phyloP scores from a whole-genome alignment of 2,329 filamentous ascomycete species.

The Diaporthe batatas region DNA sequence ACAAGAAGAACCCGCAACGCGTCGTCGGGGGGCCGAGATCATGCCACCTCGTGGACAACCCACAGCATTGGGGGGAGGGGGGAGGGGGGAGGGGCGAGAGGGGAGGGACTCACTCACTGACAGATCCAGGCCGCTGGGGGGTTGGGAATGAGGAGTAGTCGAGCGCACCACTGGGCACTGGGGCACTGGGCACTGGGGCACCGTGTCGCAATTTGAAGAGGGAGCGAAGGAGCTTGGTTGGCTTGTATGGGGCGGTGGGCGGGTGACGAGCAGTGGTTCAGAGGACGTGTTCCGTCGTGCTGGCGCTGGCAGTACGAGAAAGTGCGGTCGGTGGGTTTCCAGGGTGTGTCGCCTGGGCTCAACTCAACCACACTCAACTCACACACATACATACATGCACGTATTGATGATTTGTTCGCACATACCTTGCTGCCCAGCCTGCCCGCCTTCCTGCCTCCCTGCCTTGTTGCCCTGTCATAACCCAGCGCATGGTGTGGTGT shows the following conservation, averaged over 20 bases:
- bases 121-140: slow-evolving; percentile 8
- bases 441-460: neutral
- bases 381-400: neutral
- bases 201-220: neutral
- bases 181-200: slow-evolving; percentile 7
- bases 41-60: slow-evolving; percentile 16
- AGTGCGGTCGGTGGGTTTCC: slow-evolving; percentile 3
- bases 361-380: neutral
- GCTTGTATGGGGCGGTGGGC: slow-evolving; percentile 10
- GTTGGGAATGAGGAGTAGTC: neutral
- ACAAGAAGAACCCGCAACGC: slow-evolving; percentile 17
- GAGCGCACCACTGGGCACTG: slow-evolving; percentile 9
- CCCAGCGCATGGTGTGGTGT: neutral
- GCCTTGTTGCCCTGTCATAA: neutral
- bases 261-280: slow-evolving; percentile 31
- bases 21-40: neutral
- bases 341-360: slow-evolving; percentile 7
- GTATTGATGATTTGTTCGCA: slow-evolving; percentile 1
- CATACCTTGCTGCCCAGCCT: slow-evolving; percentile 21
- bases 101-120: slow-evolving; percentile 26
- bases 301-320: slow-evolving; percentile 22
- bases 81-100: neutral
- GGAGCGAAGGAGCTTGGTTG: slow-evolving; percentile 11
- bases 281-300: slow-evolving; percentile 27
- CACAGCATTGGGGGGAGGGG: neutral